Conservation (phyloP, 352 stramenopile genomes). For the Peronospora destructor region DNA sequence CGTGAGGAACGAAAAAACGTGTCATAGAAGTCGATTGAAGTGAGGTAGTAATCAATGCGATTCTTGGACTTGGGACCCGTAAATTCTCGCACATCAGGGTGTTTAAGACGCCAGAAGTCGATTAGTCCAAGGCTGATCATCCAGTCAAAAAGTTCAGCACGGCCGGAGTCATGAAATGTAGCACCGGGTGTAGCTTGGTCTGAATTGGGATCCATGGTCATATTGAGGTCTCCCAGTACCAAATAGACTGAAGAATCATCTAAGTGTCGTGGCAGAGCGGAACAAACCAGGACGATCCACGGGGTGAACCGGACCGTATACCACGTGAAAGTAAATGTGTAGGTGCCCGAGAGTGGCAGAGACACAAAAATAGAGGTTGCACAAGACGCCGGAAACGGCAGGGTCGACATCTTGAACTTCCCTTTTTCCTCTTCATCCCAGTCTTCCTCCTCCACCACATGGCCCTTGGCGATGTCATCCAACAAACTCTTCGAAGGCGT, state of each 20-base stretch:
- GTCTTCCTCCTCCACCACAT: too few relatives aligned
- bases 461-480: too few relatives aligned
- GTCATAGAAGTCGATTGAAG: neutral
- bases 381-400: neutral
- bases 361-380: neutral
- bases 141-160: constrained; percentile 1
- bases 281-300: neutral
- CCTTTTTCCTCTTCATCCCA: too few relatives aligned
- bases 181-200: neutral
- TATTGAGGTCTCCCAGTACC: neutral
- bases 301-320: neutral
- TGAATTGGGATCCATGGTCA: neutral
- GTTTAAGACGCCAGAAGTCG: neutral
- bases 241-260: neutral
- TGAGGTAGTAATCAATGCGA: neutral
- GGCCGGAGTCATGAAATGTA: neutral
- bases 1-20: neutral
- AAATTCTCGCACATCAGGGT: neutral
- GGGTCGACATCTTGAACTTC: too few relatives aligned
- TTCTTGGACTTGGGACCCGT: neutral
- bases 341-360: neutral
- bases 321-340: neutral
- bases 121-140: neutral
- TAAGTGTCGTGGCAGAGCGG: neutral
- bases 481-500: too few relatives aligned